Base-by-base conservation (phyloP, 1,284 basidiomycete genomes). In the Macrocystidia cucumis region DNA sequence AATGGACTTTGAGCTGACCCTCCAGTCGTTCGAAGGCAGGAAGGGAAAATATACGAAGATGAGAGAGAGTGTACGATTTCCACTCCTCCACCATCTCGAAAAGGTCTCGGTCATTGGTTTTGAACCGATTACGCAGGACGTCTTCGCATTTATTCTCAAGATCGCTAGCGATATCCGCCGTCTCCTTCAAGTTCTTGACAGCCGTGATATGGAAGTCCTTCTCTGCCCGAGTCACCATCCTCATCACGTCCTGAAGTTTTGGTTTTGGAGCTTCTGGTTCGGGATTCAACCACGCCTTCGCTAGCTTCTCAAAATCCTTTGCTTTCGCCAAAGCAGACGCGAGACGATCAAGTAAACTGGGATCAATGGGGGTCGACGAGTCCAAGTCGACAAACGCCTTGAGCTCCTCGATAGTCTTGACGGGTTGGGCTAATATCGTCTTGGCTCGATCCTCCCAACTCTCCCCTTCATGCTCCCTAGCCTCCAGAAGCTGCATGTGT, bases 301-400 rank as follows among this genome's bases (percentile, higher is more conserved):
- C 84, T 47, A 82, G 78, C 58, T 75, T 78, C 55, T 89, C 83
- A 49, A 76, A 78, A 44, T 88, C 84, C 45, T 72, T 72, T 12
- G 80, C 84, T 52, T 78, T 81, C 23, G 60, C 63, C 28, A 73
- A 69, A 29, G 74, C 63, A n/a, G 67, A 63, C 49, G 69, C 60
- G 22, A 89, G 56, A 9, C 74, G 70, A 44, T 77, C 72, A 20
- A 78, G 60, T 32, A 84, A 63, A 16, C 62, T 63, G 11, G 69
- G 64, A 48, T 86, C 76, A 34, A 84, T 69, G 2, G 81, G 80
- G 38, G 84, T 67, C 27, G 60, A 67, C 5, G 65, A 45, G 41
- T 81, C 75, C 49, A 72, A 65, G 39, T 74, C 64, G 6, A 69
- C 67, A 46, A 84, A 76, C 41, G 78, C 69, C 19, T 84, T 76